Percentiles rank a stretch among this genome's conserved stretches.
These are phyloP conservation scores for Colletotrichum sp. DNA, from an alignment of 2,329 filamentous ascomycete species.

Conservation along the genomic window DNA sequence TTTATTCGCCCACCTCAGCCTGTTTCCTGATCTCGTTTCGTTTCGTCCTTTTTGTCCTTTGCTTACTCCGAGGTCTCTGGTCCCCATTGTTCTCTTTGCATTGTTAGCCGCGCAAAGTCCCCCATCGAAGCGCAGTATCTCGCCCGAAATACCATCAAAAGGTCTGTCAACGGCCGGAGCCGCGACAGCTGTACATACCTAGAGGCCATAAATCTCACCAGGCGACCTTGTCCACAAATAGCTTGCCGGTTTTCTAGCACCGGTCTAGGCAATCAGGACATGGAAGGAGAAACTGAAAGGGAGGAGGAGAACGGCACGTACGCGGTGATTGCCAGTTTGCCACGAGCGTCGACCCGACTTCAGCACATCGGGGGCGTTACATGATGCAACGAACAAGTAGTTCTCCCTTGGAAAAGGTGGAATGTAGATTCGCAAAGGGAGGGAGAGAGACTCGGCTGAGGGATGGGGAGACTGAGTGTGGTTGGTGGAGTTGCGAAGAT, in stretches of 20 bases:
- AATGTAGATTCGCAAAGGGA: background rate
- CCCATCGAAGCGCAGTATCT: background rate
- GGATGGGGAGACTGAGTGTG: background rate
- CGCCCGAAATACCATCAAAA: background rate
- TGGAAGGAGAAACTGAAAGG: background rate
- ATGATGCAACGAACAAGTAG: background rate
- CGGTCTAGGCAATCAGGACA: background rate
- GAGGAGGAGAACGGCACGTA: background rate
- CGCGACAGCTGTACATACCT: background rate
- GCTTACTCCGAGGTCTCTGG: background rate
- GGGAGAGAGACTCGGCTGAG: background rate
- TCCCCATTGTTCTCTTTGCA: background rate
- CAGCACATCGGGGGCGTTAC: background rate
- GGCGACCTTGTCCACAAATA: background rate
- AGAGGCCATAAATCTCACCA: background rate
- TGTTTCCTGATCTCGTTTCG: rapidly evolving
- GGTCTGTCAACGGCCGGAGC: background rate
- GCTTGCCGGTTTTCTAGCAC: background rate
- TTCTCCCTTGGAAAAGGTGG: background rate
- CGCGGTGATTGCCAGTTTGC: background rate
- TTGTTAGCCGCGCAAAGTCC: background rate
- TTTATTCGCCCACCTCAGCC: background rate
- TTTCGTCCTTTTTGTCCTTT: background rate
- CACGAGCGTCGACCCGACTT: background rate
- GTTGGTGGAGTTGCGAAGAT: background rate